A percentile compares a stretch with the other conserved stretches of the same genome.
Evolutionary conservation across 2,329 filamentous ascomycete species (phyloP).

Genomic region (Gnomoniopsis smithogilvyi): DNA sequence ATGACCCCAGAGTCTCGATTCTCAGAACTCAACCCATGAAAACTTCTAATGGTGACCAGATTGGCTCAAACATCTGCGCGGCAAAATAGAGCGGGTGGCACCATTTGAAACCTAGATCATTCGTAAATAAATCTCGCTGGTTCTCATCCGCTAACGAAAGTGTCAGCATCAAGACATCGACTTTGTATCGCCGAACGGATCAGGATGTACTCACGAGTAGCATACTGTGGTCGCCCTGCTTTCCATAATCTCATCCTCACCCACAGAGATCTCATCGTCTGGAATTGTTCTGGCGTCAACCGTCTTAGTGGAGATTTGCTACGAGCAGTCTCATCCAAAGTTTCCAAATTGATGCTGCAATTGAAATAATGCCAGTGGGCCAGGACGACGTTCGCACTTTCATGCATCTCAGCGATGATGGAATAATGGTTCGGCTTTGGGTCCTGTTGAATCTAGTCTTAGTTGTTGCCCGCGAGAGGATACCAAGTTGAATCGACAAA

Average conservation of each 20-base stretch:
- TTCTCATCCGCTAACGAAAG: too few species aligned
- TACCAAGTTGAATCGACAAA: neutral
- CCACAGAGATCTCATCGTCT: constrained; percentile 30
- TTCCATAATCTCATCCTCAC: constrained; percentile 24
- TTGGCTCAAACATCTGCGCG: too few species aligned
- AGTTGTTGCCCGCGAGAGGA: neutral
- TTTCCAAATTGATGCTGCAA: constrained; percentile 29
- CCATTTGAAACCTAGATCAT: too few species aligned
- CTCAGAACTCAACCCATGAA: too few species aligned
- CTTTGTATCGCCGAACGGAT: too few species aligned
- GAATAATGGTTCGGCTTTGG: neutral
- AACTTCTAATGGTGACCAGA: too few species aligned
- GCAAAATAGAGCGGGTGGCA: too few species aligned
- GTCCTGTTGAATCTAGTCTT: neutral
- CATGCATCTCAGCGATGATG: constrained; percentile 33
- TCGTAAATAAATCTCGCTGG: too few species aligned
- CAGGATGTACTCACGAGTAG: neutral
- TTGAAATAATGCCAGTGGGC: constrained; percentile 51
- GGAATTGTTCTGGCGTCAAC: constrained; percentile 30
- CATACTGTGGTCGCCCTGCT: neutral
- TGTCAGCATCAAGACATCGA: too few species aligned
- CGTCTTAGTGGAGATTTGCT: constrained; percentile 26
- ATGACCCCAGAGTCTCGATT: too few species aligned
- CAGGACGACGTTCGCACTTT: constrained; percentile 43
- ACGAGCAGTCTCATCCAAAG: constrained; percentile 25